Evolutionary conservation across 192 early-diverging fungal genomes (phyloP).

Genomic region (Phycomyces blakesleeanus): DNA sequence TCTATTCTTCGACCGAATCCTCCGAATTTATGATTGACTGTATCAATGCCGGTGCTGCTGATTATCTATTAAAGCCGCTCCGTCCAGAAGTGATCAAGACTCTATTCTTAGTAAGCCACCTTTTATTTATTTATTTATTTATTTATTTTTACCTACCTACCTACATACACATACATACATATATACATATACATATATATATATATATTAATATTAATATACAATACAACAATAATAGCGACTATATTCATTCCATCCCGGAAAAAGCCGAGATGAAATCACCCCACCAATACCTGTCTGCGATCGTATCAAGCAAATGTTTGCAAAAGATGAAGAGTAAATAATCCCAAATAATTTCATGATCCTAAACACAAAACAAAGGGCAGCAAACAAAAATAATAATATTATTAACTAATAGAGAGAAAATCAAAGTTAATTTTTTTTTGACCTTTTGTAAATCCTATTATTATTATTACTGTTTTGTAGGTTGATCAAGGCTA

Average conservation of each 20-base stretch:
- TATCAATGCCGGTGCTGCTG: constrained; percentile 30
- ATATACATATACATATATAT: too few species aligned
- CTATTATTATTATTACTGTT: background rate
- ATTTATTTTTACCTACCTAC: too few species aligned
- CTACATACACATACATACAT: too few species aligned
- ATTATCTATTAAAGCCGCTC: constrained; percentile 31
- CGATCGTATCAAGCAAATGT: constrained; percentile 8
- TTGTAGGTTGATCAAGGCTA: constrained; percentile 8
- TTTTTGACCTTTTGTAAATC: too few species aligned
- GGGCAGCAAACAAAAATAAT: too few species aligned
- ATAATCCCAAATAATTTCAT: background rate
- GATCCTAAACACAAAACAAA: too few species aligned
- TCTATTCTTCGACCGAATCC: constrained; percentile 16
- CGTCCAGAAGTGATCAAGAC: constrained; percentile 31
- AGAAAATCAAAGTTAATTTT: too few species aligned
- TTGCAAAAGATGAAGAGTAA: constrained; percentile 13
- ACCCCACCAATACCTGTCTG: background rate
- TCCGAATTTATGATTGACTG: constrained; percentile 32
- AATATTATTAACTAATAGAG: too few species aligned
- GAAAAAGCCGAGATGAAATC: constrained; percentile 2
- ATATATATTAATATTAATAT: background rate
- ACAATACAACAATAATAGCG: background rate
- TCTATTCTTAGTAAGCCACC: constrained; percentile 25
- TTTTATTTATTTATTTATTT: too few species aligned
- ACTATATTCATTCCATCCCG: background rate